These are phyloP conservation scores for Eucalyptus pumila DNA, from an alignment of 345 rosid genomes.

Conservation along the genomic window DNA sequence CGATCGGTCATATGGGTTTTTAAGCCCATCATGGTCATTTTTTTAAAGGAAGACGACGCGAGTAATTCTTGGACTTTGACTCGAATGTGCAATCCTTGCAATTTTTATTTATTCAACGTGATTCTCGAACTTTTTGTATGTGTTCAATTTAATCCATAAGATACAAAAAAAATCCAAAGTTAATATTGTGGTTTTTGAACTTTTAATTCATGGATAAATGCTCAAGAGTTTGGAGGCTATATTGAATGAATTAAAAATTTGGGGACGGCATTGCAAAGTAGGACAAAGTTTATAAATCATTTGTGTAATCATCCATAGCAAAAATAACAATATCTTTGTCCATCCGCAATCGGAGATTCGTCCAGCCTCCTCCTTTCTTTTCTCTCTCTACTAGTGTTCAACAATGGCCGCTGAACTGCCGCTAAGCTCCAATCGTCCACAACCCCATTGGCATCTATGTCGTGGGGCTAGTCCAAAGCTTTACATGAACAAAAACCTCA, in stretches of 20 bases:
- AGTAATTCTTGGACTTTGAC: too few species aligned
- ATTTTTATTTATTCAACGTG: neutral
- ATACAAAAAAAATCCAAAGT: neutral
- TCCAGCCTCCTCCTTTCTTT: neutral
- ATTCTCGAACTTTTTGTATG: rapidly evolving
- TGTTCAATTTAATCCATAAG: neutral
- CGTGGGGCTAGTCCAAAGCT: neutral
- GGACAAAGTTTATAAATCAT: rapidly evolving
- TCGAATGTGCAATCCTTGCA: neutral
- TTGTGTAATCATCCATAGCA: neutral
- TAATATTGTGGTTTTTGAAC: neutral
- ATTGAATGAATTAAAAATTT: neutral
- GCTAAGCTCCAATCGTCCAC: neutral
- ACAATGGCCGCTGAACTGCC: rapidly evolving
- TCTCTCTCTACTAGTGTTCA: neutral
- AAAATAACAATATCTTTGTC: neutral
- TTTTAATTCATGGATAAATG: neutral
- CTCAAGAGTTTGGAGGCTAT: rapidly evolving
- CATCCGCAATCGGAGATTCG: rapidly evolving
- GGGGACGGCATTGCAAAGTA: rapidly evolving
- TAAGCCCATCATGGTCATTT: neutral
- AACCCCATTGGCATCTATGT: rapidly evolving
- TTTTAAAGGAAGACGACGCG: neutral
- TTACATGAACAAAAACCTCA: too few species aligned
- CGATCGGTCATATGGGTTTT: rapidly evolving